A percentile compares a stretch with the other conserved stretches of the same genome.
Evolutionary conservation across 2,329 filamentous ascomycete genomes (phyloP).

Genomic region (Aspergillus puulaauensis): DNA sequence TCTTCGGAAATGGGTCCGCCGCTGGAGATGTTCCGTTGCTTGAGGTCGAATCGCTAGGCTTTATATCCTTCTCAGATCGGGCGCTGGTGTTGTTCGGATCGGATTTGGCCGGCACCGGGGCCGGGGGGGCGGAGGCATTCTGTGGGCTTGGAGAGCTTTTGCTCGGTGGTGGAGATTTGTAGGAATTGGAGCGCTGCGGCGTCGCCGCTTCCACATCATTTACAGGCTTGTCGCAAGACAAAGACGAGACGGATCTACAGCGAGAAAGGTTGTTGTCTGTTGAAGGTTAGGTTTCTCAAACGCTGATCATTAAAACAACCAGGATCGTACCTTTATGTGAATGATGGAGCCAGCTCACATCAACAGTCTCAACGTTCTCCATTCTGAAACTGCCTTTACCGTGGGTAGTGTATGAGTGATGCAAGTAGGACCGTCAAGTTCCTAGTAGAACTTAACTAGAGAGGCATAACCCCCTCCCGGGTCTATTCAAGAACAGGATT

Average conservation of each 20-base stretch:
- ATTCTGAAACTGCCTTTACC: constrained; percentile 47
- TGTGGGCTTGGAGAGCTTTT: constrained; percentile 19
- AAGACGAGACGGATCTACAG: constrained; percentile 36
- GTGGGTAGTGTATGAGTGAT: background rate
- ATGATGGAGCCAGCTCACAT: constrained; percentile 90
- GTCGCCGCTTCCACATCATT: constrained; percentile 22
- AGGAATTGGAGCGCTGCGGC: constrained; percentile 17
- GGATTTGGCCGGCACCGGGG: constrained; percentile 15
- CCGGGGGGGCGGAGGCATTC: constrained; percentile 11
- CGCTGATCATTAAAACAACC: background rate
- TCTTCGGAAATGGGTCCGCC: constrained; percentile 24
- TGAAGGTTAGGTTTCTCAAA: constrained; percentile 2
- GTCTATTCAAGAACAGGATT: background rate
- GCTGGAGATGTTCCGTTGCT: constrained; percentile 22
- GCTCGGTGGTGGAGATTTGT: constrained; percentile 25
- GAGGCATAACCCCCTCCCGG: constrained; percentile 5
- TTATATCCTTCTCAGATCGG: constrained; percentile 19
- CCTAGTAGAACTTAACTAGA: background rate
- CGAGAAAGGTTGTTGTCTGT: constrained; percentile 35
- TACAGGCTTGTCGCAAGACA: constrained; percentile 27
- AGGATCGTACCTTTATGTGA: constrained; percentile 68
- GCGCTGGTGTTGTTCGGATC: constrained; percentile 16
- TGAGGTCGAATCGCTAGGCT: constrained; percentile 16
- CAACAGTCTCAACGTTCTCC: constrained; percentile 79
- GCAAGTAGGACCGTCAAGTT: background rate